Conservation (phyloP, 2,329 filamentous ascomycete genomes). For the Cladophialophora immunda region DNA sequence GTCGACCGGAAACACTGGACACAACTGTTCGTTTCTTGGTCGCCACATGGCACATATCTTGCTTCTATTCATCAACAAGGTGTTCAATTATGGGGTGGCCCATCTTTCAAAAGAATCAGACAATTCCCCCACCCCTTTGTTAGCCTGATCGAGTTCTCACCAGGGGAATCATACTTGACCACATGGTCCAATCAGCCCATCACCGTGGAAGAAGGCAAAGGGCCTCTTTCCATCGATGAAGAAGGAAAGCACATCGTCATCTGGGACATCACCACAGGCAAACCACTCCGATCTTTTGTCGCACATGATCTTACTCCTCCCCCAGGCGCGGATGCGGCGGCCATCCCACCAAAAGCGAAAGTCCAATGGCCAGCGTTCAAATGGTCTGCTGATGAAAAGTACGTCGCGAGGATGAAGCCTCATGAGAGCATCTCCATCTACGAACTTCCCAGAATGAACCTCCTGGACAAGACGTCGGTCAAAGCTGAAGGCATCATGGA, state of each 20-base stretch:
- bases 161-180: constrained; percentile 88
- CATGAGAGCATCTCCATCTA: constrained; percentile 91
- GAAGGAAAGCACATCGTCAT: constrained; percentile 99
- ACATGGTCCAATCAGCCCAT: constrained; percentile 98
- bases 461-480: constrained; percentile 88
- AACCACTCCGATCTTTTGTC: constrained; percentile 90
- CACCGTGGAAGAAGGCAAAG: constrained; percentile 85
- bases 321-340: constrained; percentile 68
- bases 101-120: constrained; percentile 87
- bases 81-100: constrained; percentile 95
- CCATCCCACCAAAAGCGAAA: constrained; percentile 83
- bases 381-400: constrained; percentile 98
- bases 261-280: constrained; percentile 91
- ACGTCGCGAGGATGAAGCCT: constrained; percentile 89
- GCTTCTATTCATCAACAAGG: constrained; percentile 95
- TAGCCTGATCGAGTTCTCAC: constrained; percentile 96
- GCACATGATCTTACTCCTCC: constrained; percentile 74
- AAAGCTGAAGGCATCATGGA: constrained; percentile 97
- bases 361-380: constrained; percentile 99
- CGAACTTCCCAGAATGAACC: constrained; percentile 86
- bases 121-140: constrained; percentile 95
- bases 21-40: constrained; percentile 98
- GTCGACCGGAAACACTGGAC: constrained; percentile 97
- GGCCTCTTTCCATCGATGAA: constrained; percentile 86
- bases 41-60: constrained; percentile 89